These are phyloP conservation scores for Edaphochlamys debaryana DNA, from an alignment of 139 green algal genomes.

Conservation along the genomic window DNA sequence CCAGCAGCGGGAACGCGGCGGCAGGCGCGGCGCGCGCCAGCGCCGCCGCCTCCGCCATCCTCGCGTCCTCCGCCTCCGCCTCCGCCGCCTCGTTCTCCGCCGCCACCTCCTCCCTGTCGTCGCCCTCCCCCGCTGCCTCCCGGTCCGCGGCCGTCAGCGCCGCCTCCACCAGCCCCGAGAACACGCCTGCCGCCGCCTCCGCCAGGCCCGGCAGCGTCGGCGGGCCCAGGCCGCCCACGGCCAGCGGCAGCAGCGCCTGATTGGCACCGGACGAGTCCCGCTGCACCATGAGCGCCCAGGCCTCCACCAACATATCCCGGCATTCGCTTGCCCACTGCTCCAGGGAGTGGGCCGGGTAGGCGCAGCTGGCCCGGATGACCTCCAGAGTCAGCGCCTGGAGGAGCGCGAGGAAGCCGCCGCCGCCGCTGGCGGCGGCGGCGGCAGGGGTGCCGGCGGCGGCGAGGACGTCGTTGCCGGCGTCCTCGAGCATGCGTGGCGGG, in stretches of 20 bases:
- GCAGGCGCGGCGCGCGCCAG: conserved; percentile 66
- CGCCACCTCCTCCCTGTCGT: conserved; percentile 32
- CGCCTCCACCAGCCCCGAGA: conserved; percentile 60
- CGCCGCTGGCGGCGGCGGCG: no score
- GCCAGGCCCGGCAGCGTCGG: conserved; percentile 25
- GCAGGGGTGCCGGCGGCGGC: not conserved
- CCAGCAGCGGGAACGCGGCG: conserved; percentile 63
- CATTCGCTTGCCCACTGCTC: conserved; percentile 31
- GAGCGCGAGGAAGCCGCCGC: conserved; percentile 15
- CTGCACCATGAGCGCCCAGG: conserved; percentile 34
- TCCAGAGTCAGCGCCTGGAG: conserved; percentile 27
- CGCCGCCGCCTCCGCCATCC: conserved; percentile 65
- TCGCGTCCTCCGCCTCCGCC: conserved; percentile 65
- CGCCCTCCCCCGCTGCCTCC: no score
- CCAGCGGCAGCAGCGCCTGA: conserved; percentile 25
- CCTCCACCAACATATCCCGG: conserved; percentile 29
- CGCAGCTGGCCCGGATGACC: conserved; percentile 16
- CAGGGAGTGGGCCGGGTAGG: not conserved
- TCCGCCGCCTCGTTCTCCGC: conserved; percentile 71
- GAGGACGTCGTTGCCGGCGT: conserved; percentile 29
- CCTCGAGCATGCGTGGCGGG: conserved; percentile 39
- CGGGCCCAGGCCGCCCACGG: conserved; percentile 37
- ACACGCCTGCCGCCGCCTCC: conserved; percentile 49
- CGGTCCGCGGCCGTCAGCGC: conserved; percentile 45
- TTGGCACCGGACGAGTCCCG: conserved; percentile 2